Evolutionary conservation across 345 rosid species (phyloP).

Genomic region (Populus davidiana): DNA sequence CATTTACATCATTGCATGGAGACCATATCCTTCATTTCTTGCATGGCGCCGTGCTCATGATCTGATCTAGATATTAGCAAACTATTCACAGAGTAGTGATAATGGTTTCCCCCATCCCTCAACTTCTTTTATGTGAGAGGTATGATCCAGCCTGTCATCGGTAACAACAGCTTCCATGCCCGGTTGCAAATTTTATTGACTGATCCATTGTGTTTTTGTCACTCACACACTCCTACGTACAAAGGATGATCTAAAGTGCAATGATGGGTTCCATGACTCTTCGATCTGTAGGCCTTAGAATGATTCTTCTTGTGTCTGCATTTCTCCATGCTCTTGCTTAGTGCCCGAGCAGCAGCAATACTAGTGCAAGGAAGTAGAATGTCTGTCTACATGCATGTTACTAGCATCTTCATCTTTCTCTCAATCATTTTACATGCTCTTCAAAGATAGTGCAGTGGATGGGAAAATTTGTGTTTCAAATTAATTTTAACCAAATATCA

Average conservation of each 20-base stretch:
- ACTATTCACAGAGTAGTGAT: background rate
- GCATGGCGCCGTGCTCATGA: background rate
- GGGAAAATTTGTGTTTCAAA: too few species aligned
- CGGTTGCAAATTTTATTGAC: background rate
- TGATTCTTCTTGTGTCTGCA: background rate
- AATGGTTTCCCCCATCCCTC: too few species aligned
- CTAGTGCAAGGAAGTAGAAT: too few species aligned
- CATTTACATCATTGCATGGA: background rate
- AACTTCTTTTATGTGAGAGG: too few species aligned
- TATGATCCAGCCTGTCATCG: background rate
- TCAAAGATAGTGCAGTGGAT: too few species aligned
- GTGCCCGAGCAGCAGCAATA: too few species aligned
- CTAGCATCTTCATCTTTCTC: too few species aligned
- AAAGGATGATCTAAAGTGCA: background rate
- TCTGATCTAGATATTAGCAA: background rate
- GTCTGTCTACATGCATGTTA: too few species aligned
- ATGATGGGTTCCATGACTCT: too few species aligned
- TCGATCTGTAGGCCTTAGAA: background rate
- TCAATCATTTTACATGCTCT: too few species aligned
- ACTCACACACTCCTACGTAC: background rate
- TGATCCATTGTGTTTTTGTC: background rate
- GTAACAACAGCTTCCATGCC: background rate
- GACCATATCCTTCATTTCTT: background rate
- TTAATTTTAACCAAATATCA: too few species aligned
- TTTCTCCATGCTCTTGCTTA: too few species aligned